Evolutionary conservation across 1,139 yeast species (phyloP).

Genomic region (Suhomyces bribrorum): DNA sequence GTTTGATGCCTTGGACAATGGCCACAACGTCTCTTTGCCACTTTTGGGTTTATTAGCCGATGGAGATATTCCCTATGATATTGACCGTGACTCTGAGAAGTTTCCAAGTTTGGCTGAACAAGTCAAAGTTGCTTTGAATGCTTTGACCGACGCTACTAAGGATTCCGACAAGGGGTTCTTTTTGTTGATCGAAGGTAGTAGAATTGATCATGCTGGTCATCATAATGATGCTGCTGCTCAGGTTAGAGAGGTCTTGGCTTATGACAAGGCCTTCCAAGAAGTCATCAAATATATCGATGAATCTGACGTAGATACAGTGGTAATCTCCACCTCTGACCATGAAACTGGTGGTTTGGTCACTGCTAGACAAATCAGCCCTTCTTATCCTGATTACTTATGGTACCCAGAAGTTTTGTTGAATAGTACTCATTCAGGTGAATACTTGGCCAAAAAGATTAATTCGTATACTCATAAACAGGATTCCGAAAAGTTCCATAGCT

Average conservation of each 20-base stretch:
- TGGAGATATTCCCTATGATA: conserved; percentile 28
- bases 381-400: conserved; percentile 31
- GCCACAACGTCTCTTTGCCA: conserved; percentile 26
- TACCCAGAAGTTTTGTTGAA: conserved; percentile 26
- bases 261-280: conserved; percentile 27
- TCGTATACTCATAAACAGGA: conserved; percentile 7
- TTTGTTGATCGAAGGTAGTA: conserved; percentile 28
- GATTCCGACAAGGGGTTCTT: conserved; percentile 29
- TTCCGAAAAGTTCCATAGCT: conserved; percentile 11
- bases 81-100: conserved; percentile 24
- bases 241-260: conserved; percentile 48
- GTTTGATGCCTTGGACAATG: conserved; percentile 23
- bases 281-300: conserved; percentile 26
- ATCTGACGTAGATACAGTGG: conserved; percentile 26
- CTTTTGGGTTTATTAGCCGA: conserved; percentile 29
- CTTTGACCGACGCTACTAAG: conserved; percentile 25
- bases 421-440: conserved; percentile 29
- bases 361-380: conserved; percentile 66
- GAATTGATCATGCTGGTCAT: conserved; percentile 34
- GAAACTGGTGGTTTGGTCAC: conserved; percentile 42
- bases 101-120: conserved; percentile 30
- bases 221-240: conserved; percentile 34
- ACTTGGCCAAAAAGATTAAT: conserved; percentile 21
- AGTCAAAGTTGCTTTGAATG: conserved; percentile 26
- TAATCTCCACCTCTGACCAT: conserved; percentile 31